Conservation (phyloP, 2,329 filamentous ascomycete genomes). For the Tolypocladium capitatum region DNA sequence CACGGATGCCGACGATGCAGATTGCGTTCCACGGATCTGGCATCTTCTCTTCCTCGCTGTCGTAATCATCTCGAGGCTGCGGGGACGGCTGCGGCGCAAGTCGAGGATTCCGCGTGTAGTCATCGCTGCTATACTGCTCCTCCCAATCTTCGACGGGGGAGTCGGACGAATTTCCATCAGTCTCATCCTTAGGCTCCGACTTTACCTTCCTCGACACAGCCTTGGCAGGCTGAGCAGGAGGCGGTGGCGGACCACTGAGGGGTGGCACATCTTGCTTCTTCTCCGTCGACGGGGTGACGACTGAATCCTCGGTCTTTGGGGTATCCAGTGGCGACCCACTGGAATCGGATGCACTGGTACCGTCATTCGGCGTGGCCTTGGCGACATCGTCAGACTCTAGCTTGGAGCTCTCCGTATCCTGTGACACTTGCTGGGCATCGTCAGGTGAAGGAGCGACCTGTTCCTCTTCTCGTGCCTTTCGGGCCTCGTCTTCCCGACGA, state of each 20-base stretch:
- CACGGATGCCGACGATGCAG: slow-evolving; percentile 44
- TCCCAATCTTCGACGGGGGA: slow-evolving; percentile 48
- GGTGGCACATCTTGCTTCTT: slow-evolving; percentile 22
- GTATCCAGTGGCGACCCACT: slow-evolving; percentile 18
- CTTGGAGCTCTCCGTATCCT: too few species aligned
- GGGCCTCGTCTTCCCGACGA: neutral
- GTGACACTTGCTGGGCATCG: too few species aligned
- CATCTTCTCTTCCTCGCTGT: slow-evolving; percentile 43
- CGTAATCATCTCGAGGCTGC: slow-evolving; percentile 25
- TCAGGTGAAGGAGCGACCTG: slow-evolving; percentile 1
- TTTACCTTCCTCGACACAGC: slow-evolving; percentile 5
- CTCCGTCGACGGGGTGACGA: slow-evolving; percentile 7
- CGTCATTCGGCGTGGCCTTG: slow-evolving; percentile 9
- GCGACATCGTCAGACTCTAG: slow-evolving; percentile 3
- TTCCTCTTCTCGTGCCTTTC: slow-evolving; percentile 5
- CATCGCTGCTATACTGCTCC: slow-evolving; percentile 43
- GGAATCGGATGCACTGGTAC: slow-evolving; percentile 14
- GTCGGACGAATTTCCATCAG: slow-evolving; percentile 43
- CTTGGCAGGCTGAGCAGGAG: slow-evolving; percentile 3
- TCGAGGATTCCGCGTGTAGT: slow-evolving; percentile 39
- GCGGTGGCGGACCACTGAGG: slow-evolving; percentile 12
- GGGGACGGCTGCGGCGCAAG: slow-evolving; percentile 22
- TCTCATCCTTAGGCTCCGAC: slow-evolving; percentile 21
- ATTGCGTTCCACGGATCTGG: slow-evolving; percentile 50
- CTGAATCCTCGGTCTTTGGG: slow-evolving; percentile 17